Percentiles rank a stretch among this genome's conserved stretches.
Conservation (phyloP, 345 rosid genomes). For the Heritiera fomes region DNA sequence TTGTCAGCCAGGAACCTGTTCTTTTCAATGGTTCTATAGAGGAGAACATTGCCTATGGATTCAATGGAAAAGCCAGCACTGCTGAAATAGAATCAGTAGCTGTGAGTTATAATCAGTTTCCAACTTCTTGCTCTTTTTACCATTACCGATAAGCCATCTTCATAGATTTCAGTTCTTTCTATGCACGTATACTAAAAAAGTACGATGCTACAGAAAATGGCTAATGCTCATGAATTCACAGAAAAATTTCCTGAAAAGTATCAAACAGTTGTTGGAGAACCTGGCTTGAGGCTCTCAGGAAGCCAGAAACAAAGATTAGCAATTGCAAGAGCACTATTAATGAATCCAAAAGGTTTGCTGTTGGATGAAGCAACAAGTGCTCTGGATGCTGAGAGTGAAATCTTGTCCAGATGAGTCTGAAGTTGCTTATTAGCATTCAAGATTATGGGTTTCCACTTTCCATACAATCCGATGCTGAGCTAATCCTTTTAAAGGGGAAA, state of each 20-base stretch:
- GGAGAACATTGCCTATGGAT: slow-evolving; percentile 66
- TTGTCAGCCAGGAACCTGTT: slow-evolving; percentile 97
- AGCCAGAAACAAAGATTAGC: slow-evolving; percentile 95
- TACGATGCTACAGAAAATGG: slow-evolving; percentile 68
- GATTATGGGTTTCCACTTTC: background rate
- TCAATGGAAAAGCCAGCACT: slow-evolving; percentile 53
- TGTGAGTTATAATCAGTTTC: slow-evolving; percentile 42
- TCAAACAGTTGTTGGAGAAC: slow-evolving; percentile 80
- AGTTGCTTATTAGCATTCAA: background rate
- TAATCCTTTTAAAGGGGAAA: too few species aligned
- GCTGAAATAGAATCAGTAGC: slow-evolving; percentile 66
- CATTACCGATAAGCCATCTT: background rate
- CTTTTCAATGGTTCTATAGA: slow-evolving; percentile 51
- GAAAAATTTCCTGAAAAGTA: slow-evolving; percentile 77
- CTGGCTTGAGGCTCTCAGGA: slow-evolving; percentile 89
- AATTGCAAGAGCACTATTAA: slow-evolving; percentile 84
- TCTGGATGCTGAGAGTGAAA: slow-evolving; percentile 89
- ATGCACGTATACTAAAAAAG: background rate
- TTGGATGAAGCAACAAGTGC: slow-evolving; percentile 98
- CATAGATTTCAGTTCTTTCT: background rate
- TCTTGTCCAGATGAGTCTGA: slow-evolving; percentile 74
- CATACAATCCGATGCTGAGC: too few species aligned
- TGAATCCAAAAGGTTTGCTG: slow-evolving; percentile 80
- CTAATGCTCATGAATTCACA: slow-evolving; percentile 90
- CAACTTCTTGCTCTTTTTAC: slow-evolving; percentile 6